Evolutionary conservation across 257 asterid genomes (phyloP).

Genomic region (Nicotiana tabacum): DNA sequence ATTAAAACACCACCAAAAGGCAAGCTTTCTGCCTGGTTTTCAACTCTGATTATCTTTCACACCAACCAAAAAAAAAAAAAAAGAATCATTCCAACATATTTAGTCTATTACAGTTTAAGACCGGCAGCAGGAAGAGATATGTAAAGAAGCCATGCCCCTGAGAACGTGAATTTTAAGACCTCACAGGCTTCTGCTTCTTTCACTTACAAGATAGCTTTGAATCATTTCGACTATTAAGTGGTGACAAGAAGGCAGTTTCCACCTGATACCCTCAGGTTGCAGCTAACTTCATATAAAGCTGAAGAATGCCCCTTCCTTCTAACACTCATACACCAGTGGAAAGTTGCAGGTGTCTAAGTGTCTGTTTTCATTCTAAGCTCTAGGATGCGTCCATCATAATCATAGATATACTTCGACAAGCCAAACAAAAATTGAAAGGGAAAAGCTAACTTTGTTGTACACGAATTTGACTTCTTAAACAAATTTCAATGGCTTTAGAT

Average conservation of each 20-base stretch:
- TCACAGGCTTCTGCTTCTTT: not conserved
- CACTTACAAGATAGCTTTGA: not conserved
- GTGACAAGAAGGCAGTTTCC: not conserved
- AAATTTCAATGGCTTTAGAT: not conserved
- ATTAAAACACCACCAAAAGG: not conserved
- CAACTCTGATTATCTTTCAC: not conserved
- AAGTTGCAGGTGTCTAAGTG: not conserved
- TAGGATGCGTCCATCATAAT: not conserved
- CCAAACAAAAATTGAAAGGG: not conserved
- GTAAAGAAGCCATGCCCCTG: not conserved
- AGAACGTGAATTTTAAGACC: not conserved
- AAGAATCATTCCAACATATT: not conserved
- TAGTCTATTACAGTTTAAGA: not conserved
- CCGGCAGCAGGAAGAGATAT: not conserved
- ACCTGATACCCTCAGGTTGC: not conserved
- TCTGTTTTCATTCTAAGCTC: not conserved
- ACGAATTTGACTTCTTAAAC: not conserved
- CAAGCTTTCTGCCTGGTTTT: not conserved
- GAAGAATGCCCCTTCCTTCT: not conserved
- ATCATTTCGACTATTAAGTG: not conserved
- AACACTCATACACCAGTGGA: not conserved
- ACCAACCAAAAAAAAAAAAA: too few species aligned
- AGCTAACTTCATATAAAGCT: not conserved
- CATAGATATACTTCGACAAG: not conserved
- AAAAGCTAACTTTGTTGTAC: not conserved